phyloP scores from a whole-genome alignment of 306 rosid genomes.

The Cucurbita ficifolia region DNA sequence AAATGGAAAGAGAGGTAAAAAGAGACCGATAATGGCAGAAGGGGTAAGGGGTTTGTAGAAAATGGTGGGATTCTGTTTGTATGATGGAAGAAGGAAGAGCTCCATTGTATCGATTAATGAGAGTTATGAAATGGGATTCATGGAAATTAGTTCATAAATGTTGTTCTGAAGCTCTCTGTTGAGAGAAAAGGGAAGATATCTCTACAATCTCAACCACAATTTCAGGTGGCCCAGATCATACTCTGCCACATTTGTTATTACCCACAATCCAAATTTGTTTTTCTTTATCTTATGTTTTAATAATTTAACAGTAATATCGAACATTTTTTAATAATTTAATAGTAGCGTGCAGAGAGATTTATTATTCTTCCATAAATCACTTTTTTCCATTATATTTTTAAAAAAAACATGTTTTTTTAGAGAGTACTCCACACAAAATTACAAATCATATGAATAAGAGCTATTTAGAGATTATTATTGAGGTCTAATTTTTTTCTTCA shows the following conservation, averaged over 20 bases:
- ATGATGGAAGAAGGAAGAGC: constrained; percentile 36
- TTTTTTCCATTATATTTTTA: no score
- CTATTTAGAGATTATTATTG: background rate
- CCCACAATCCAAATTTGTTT: background rate
- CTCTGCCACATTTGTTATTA: background rate
- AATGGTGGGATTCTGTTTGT: constrained; percentile 23
- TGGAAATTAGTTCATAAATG: constrained; percentile 4
- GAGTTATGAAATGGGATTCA: constrained; percentile 9
- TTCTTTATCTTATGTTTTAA: background rate
- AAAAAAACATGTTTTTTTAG: no score
- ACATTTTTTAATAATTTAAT: no score
- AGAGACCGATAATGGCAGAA: constrained; percentile 30
- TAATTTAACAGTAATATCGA: no score
- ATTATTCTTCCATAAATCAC: no score
- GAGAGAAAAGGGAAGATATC: constrained; percentile 38
- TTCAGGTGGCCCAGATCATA: background rate
- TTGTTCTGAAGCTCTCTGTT: background rate
- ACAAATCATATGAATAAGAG: background rate
- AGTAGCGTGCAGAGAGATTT: no score
- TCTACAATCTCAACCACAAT: constrained; percentile 50
- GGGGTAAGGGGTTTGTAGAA: constrained; percentile 32
- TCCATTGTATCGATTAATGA: constrained; percentile 28
- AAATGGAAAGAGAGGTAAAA: constrained; percentile 11
- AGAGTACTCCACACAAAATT: no score
- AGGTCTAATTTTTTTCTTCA: constrained; percentile 23